A percentile compares a stretch with the other conserved stretches of the same genome.
Evolutionary conservation across 1,284 basidiomycete genomes (phyloP).

Genomic region (Melanopsichium pennsylvanicum): DNA sequence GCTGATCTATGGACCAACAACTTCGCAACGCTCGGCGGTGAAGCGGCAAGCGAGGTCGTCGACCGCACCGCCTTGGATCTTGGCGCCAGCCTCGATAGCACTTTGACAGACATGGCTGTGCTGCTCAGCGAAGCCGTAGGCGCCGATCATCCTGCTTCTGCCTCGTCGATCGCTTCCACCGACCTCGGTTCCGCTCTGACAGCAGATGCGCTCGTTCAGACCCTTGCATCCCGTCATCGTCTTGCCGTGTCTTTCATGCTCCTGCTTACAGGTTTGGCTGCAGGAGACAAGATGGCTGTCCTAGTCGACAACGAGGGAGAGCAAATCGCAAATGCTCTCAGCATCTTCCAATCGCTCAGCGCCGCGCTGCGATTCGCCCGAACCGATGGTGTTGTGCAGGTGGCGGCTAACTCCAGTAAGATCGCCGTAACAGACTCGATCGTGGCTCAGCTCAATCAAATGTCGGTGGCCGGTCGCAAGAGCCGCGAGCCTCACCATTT

Average conservation of each 20-base stretch:
- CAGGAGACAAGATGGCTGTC: constrained; percentile 37
- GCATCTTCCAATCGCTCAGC: constrained; percentile 33
- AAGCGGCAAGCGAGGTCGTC: constrained; percentile 21
- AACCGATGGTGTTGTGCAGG: constrained; percentile 24
- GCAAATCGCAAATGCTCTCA: constrained; percentile 35
- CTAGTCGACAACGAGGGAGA: constrained; percentile 35
- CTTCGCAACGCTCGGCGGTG: constrained; percentile 26
- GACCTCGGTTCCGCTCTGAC: constrained; percentile 36
- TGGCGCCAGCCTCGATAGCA: constrained; percentile 39
- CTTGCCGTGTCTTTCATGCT: constrained; percentile 33
- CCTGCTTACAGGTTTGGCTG: constrained; percentile 29
- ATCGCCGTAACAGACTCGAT: constrained; percentile 32
- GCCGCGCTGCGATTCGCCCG: constrained; percentile 30
- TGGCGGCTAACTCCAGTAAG: constrained; percentile 8
- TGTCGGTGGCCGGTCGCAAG: constrained; percentile 43
- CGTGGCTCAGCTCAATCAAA: constrained; percentile 40
- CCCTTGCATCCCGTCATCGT: constrained; percentile 32
- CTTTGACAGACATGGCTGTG: constrained; percentile 26
- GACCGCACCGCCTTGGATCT: constrained; percentile 24
- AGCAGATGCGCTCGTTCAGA: constrained; percentile 38
- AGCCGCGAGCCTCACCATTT: constrained; percentile 44
- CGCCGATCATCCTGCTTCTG: constrained; percentile 1
- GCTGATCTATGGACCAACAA: constrained; percentile 33
- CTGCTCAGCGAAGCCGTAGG: constrained; percentile 35
- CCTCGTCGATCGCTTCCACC: constrained; percentile 17